A percentile compares a stretch with the other conserved stretches of the same genome.
Conservation (phyloP, 768 basidiomycete species). For the Termitomyces sp. region DNA sequence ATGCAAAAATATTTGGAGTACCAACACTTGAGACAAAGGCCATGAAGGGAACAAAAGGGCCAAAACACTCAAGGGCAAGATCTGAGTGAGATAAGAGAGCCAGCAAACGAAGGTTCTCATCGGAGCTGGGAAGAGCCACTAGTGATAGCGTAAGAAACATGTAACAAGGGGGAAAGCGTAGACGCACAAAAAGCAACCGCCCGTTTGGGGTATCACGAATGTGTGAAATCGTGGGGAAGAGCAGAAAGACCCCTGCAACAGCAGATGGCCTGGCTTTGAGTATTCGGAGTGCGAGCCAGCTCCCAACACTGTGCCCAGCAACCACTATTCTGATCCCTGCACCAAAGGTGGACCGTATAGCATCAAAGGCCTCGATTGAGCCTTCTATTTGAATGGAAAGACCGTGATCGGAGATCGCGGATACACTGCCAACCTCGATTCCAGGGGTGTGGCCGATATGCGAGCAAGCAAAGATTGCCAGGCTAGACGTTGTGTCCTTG, state of each 20-base stretch:
- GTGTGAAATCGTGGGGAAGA: conserved; percentile 67
- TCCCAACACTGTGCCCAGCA: conserved; percentile 66
- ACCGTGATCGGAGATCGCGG: conserved; percentile 21
- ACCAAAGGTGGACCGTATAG: conserved; percentile 27
- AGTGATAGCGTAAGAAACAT: neutral
- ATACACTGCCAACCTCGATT: conserved; percentile 16
- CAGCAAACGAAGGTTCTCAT: conserved; percentile 34
- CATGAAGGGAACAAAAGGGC: conserved; percentile 41
- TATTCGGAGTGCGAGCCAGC: conserved; percentile 62
- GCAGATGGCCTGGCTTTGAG: conserved; percentile 38
- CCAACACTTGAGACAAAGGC: conserved; percentile 40
- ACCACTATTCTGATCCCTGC: conserved; percentile 37
- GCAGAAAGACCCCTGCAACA: conserved; percentile 44
- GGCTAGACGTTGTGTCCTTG: conserved; percentile 23
- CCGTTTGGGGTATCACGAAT: conserved; percentile 67
- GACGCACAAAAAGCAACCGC: conserved; percentile 47
- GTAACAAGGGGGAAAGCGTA: neutral
- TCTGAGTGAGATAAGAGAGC: conserved; percentile 38
- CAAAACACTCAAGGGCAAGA: conserved; percentile 35
- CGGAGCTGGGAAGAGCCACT: conserved; percentile 49
- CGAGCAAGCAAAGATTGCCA: conserved; percentile 56
- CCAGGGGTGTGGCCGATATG: conserved; percentile 61
- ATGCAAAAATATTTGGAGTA: conserved; percentile 43
- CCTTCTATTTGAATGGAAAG: conserved; percentile 50
- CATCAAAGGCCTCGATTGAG: conserved; percentile 50